These are phyloP conservation scores for Gautieria morchelliformis DNA, from an alignment of 768 basidiomycete species.

Conservation along the genomic window DNA sequence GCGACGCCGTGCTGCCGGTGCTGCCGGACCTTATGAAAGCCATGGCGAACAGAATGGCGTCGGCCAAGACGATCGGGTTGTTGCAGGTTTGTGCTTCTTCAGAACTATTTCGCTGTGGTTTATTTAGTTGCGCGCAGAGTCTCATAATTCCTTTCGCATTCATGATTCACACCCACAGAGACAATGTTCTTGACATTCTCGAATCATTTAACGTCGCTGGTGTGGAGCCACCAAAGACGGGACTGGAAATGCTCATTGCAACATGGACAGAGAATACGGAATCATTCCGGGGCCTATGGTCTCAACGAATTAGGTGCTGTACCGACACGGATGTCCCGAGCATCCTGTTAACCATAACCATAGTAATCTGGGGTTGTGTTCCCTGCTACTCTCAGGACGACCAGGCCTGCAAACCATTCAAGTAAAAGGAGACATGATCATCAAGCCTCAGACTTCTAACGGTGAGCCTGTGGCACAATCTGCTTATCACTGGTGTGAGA, in stretches of 20 bases:
- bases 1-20: conserved; percentile 70
- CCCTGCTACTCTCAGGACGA: conserved; percentile 60
- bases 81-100: conserved; percentile 48
- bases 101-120: conserved; percentile 2
- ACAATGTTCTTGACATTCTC: conserved; percentile 68
- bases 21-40: conserved; percentile 81
- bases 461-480: conserved; percentile 39
- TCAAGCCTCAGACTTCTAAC: conserved; percentile 70
- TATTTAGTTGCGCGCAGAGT: conserved; percentile 40
- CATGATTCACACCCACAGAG: conserved; percentile 78
- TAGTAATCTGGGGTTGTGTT: conserved; percentile 67
- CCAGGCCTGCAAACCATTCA: conserved; percentile 53
- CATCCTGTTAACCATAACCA: neutral
- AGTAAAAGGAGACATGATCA: conserved; percentile 89
- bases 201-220: conserved; percentile 55
- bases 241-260: conserved; percentile 79
- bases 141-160: conserved; percentile 91
- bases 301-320: conserved; percentile 57
- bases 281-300: conserved; percentile 94
- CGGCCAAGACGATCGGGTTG: conserved; percentile 86
- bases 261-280: conserved; percentile 94
- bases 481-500: neutral
- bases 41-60: conserved; percentile 71
- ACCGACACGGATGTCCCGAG: neutral
- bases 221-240: conserved; percentile 31